phyloP scores from a whole-genome alignment of 305 asterid genomes.

The Solanum hybrid region DNA sequence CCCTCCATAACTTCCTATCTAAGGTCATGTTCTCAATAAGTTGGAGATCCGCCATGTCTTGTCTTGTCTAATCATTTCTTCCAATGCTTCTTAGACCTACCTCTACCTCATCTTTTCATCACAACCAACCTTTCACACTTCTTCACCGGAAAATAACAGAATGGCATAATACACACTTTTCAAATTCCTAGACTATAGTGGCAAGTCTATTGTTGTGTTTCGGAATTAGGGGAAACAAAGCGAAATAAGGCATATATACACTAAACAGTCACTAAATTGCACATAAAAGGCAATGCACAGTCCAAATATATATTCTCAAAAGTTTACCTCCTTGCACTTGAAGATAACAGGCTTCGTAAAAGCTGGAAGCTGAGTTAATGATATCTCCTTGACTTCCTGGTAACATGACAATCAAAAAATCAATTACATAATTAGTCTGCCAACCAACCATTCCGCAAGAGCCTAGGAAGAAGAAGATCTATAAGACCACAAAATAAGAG shows the following conservation, averaged over 20 bases:
- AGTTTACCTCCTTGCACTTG: constrained; percentile 83
- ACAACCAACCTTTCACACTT: neutral
- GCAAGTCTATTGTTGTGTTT: neutral
- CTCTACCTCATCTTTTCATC: neutral
- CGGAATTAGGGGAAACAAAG: neutral
- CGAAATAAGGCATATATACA: neutral
- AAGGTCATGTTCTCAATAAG: neutral
- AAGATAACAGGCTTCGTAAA: constrained; percentile 57
- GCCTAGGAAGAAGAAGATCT: neutral
- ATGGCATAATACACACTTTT: neutral
- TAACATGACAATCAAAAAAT: constrained; percentile 7
- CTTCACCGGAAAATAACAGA: neutral
- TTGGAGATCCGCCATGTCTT: neutral
- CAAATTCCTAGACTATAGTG: neutral
- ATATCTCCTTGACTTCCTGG: constrained; percentile 80
- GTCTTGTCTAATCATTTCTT: neutral
- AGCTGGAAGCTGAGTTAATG: constrained; percentile 61
- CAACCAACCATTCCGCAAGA: neutral
- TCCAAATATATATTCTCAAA: constrained; percentile 3
- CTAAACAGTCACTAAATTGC: neutral
- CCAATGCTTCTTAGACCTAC: neutral
- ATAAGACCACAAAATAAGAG: neutral
- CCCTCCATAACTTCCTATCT: neutral
- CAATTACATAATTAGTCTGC: neutral
- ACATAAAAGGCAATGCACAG: neutral